Evolutionary conservation across 2,329 filamentous ascomycete genomes (phyloP).

Genomic region (Venturia oleaginea): DNA sequence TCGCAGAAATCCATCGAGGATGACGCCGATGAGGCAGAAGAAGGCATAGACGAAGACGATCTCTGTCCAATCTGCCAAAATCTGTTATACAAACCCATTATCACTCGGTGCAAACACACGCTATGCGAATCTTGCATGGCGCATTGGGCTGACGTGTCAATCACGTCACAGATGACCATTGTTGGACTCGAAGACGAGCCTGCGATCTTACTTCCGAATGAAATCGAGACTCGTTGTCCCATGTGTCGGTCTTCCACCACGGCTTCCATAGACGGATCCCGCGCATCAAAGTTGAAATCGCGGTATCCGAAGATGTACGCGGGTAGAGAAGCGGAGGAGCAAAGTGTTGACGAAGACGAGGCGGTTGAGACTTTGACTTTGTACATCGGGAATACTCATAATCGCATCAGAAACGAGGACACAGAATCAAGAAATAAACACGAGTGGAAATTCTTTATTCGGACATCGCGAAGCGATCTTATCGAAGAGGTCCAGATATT

Average conservation of each 20-base stretch:
- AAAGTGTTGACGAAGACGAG: slow-evolving; percentile 20
- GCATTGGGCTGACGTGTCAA: slow-evolving; percentile 36
- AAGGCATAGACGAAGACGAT: slow-evolving; percentile 27
- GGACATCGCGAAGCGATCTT: slow-evolving; percentile 34
- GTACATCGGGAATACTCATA: slow-evolving; percentile 37
- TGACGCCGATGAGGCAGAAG: neutral
- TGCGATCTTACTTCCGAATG: slow-evolving; percentile 21
- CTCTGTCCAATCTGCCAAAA: slow-evolving; percentile 38
- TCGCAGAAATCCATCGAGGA: neutral
- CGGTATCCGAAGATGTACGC: slow-evolving; percentile 30
- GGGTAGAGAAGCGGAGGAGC: slow-evolving; percentile 29
- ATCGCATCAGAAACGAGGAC: slow-evolving; percentile 18
- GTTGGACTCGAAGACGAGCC: slow-evolving; percentile 28
- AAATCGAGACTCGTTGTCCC: slow-evolving; percentile 34
- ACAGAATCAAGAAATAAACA: slow-evolving; percentile 29
- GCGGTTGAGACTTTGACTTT: slow-evolving; percentile 33
- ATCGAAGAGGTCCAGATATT: slow-evolving; percentile 35
- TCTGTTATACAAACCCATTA: slow-evolving; percentile 34
- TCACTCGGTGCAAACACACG: slow-evolving; percentile 34
- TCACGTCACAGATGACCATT: slow-evolving; percentile 30
- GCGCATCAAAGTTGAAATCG: slow-evolving; percentile 22
- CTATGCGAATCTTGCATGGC: slow-evolving; percentile 39
- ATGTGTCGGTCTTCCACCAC: slow-evolving; percentile 37
- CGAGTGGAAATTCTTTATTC: slow-evolving; percentile 39
- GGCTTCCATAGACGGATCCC: slow-evolving; percentile 22